Base-by-base conservation (phyloP, 371 early-diverging fungal species). In the Nematocida minor region DNA sequence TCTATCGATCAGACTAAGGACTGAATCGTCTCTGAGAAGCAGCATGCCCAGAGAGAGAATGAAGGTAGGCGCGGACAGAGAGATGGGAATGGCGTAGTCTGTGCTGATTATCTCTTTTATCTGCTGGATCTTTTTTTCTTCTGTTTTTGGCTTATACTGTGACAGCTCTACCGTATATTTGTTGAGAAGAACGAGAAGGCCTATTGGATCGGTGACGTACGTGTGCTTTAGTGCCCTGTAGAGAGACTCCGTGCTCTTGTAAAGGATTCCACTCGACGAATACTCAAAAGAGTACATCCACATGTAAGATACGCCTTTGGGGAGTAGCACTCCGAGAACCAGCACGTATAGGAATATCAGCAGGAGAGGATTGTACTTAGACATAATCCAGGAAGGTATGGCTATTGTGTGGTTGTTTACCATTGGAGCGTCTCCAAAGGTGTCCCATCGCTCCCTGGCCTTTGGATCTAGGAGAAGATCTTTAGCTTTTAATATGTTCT, bases 301-400 rank as follows among this genome's bases (percentile, higher is more conserved):
- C 40, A 80, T 83, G 53, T 60, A 49, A 32, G 69, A 79, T 2
- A 80, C 81, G 27, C 54, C 60, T 27, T 60, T 32, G 18, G 85
- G 85, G 25, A 85, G 41, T 44, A 79, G 32, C 4, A 83, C 54
- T 9, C 80, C 81, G 2, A 85, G 54, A 4, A 83, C 22, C 7
- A 80, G 14, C 3, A 67, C 48, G 55, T 85, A 85, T 25, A 82
- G 3, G 11, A 77, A 46, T 36, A 85, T 60, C 11, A 70, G 32
- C 11, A 70, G 4, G 27, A 81, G 29, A 29, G 67, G 20, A 16
- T 53, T 46, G 49, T 77, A 69, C 47, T 70, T 78, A n/a, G 63
- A 78, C 34, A 84, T 60, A 40, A 83, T 18, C 38, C 79, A 66
- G 29, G 55, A 29, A 31, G 85, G 85, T n/a, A 85, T 83, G 14